Conservation (phyloP, 2,329 filamentous ascomycete genomes). For the Aspergillus ustus region DNA sequence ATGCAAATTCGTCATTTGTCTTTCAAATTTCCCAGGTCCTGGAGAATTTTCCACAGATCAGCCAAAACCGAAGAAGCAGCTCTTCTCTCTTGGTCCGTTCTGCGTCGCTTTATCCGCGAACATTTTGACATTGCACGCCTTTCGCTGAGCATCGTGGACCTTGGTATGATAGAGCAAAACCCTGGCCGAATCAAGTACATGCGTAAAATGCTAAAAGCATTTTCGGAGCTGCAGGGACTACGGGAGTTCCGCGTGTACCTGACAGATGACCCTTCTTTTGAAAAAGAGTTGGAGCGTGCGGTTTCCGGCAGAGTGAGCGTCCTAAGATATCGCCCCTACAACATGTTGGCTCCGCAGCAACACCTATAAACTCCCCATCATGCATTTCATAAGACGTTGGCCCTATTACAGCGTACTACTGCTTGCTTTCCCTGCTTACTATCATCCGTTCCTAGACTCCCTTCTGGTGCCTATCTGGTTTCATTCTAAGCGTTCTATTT, state of each 20-base stretch:
- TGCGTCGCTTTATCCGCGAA: constrained; percentile 35
- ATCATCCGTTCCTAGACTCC: neutral
- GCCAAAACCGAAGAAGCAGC: constrained; percentile 15
- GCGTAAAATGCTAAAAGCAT: constrained; percentile 25
- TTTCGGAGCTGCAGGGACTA: constrained; percentile 25
- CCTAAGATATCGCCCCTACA: constrained; percentile 5
- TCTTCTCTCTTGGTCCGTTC: constrained; percentile 27
- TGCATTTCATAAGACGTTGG: neutral
- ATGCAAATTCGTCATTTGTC: constrained; percentile 26
- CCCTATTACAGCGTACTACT: neutral
- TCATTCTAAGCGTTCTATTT: neutral
- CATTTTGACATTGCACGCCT: constrained; percentile 29
- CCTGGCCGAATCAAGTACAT: constrained; percentile 21
- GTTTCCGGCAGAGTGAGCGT: constrained; percentile 19
- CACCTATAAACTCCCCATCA: neutral
- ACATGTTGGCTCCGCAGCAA: neutral
- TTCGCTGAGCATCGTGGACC: constrained; percentile 27
- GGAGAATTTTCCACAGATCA: constrained; percentile 14
- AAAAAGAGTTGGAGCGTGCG: constrained; percentile 22
- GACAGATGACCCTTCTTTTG: constrained; percentile 25
- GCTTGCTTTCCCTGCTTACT: neutral
- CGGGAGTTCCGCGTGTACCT: constrained; percentile 27
- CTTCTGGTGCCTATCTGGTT: neutral
- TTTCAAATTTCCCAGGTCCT: constrained; percentile 27
- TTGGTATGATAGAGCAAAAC: constrained; percentile 12